Base-by-base conservation (phyloP, 1,139 yeast species). In the Suhomyces wounanorum region DNA sequence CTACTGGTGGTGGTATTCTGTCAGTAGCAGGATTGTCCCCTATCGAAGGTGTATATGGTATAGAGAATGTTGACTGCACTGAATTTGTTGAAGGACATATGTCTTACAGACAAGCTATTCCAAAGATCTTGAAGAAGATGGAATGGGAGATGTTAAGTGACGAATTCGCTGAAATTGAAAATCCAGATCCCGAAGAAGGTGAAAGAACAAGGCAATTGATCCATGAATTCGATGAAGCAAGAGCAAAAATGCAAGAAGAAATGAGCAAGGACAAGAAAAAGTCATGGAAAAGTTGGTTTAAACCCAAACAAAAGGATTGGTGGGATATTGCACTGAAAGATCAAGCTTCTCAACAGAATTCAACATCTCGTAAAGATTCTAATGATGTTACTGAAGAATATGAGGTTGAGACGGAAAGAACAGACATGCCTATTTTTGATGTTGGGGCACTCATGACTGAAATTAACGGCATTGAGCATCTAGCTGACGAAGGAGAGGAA, bases 71-170 rank as follows among this genome's bases (percentile, higher is more conserved):
- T 53, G 96, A 95, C 65, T 88, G 95, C 59, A 89, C 98, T 0
- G 91, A 86, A 16, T 63, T 79, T 47, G 96, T 94, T 2, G 94
- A 88, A 54, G 99, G 99, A 0, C 99, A 95, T 70, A 90, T 95
- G 97, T 89, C 89, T 6, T 95, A 95, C 68, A 87, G 99, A 73
- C 87, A 87, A 56, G 92, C 91, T 11, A 90, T 95, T 78, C 99
- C 99, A 0, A 83, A 82, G 59, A 77, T 95, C 47, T 68, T 95
- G 57, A 79, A 81, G 56, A 69, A 71, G 45, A 64, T 89, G 41
- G 91, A 89, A 9, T 89, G 96, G 85, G 88, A 89, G 54, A 89
- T 94, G 2, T 68, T 91, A 46, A 83, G 88, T 57, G 99, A 94
- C 56, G 96, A 92, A 64, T 94, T 95, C 66, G 86, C 89, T 14